phyloP scores from a whole-genome alignment of 2,329 filamentous ascomycete species.

The Dactylellina haptotyla region DNA sequence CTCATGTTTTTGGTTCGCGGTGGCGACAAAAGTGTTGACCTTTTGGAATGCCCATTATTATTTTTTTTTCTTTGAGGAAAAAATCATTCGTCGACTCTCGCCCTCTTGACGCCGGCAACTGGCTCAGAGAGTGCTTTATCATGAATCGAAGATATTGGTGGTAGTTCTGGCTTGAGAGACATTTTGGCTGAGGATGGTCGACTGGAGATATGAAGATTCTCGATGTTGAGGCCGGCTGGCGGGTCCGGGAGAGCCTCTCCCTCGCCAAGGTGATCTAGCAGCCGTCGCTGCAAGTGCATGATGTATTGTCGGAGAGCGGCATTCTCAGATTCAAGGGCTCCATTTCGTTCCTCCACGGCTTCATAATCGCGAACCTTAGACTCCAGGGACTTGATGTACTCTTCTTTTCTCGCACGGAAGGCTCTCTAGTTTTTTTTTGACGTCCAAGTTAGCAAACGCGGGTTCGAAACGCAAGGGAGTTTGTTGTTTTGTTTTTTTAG shows the following conservation, averaged over 20 bases:
- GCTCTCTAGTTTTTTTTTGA: slow-evolving; percentile 78
- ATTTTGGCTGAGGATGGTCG: slow-evolving; percentile 36
- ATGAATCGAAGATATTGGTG: slow-evolving; percentile 45
- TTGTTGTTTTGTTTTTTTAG: too few relatives aligned
- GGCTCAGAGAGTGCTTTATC: slow-evolving; percentile 37
- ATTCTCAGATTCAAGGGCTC: slow-evolving; percentile 86
- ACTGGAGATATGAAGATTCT: slow-evolving; percentile 48
- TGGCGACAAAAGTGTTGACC: neutral
- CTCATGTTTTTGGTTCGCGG: slow-evolving; percentile 1
- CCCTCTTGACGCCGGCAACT: slow-evolving; percentile 45
- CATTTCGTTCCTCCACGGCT: slow-evolving; percentile 79
- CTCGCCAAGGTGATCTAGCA: slow-evolving; percentile 84
- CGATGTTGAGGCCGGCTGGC: slow-evolving; percentile 73
- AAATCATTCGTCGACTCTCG: slow-evolving; percentile 47
- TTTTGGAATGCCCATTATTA: neutral
- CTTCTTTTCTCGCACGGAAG: slow-evolving; percentile 96
- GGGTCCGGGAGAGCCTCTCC: slow-evolving; percentile 80
- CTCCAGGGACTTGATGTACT: slow-evolving; percentile 97
- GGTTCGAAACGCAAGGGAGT: slow-evolving; percentile 24
- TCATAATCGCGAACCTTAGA: slow-evolving; percentile 86
- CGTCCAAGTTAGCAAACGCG: slow-evolving; percentile 13
- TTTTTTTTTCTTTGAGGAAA: neutral
- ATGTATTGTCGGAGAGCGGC: slow-evolving; percentile 92
- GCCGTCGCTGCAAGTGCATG: slow-evolving; percentile 84
- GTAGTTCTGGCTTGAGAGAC: slow-evolving; percentile 49